Percentiles rank a stretch among this genome's conserved stretches.
Conservation (phyloP, 75 land plant species). For the Pinus taeda region DNA sequence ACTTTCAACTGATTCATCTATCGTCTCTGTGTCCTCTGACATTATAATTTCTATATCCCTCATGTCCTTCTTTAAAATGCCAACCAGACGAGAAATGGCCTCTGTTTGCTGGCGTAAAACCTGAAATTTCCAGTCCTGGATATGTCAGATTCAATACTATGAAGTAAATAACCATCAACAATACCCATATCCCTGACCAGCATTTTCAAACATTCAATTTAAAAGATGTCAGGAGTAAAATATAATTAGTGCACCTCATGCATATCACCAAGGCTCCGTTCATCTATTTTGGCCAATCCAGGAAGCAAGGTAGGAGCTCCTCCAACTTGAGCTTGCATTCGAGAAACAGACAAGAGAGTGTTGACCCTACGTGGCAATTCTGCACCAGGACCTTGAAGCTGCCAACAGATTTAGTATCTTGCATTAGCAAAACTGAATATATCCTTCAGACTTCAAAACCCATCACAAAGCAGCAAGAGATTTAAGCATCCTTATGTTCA, state of each 20-base stretch:
- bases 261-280: conserved; percentile 82
- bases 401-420: conserved; percentile 4
- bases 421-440: conserved; percentile 8
- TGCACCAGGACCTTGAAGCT: conserved; percentile 88
- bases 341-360: conserved; percentile 65
- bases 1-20: conserved; percentile 21
- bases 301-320: conserved; percentile 49
- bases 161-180: not conserved
- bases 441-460: not conserved
- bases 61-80: conserved; percentile 78
- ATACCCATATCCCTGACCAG: not conserved
- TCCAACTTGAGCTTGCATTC: conserved; percentile 62
- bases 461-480: not conserved
- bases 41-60: conserved; percentile 90
- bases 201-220: not conserved
- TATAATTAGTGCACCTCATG: conserved; percentile 63
- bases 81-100: conserved; percentile 83
- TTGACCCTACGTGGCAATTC: conserved; percentile 92
- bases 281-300: conserved; percentile 75
- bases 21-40: conserved; percentile 54
- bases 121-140: conserved; percentile 26
- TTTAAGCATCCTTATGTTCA: not conserved
- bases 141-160: not conserved
- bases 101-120: conserved; percentile 91
- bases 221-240: not conserved